Evolutionary conservation across 495 filamentous ascomycete species (phyloP).

Genomic region (Penicillium herquei): DNA sequence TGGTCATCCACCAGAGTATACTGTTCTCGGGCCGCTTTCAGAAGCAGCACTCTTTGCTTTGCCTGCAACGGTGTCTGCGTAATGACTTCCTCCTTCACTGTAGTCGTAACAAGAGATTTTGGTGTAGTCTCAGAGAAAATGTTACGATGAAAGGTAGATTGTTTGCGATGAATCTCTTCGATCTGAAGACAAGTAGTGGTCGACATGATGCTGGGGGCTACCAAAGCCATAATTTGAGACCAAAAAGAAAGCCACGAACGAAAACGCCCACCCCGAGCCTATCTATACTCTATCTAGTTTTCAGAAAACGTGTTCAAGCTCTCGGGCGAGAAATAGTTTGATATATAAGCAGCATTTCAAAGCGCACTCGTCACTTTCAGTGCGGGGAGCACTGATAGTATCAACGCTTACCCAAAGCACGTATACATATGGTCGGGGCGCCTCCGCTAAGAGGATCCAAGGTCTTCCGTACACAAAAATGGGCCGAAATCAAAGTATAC

Average conservation of each 20-base stretch:
- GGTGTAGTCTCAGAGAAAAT: slow-evolving; percentile 6
- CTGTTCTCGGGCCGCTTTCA: slow-evolving; percentile 36
- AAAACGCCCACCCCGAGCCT: neutral
- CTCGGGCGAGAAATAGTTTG: slow-evolving; percentile 24
- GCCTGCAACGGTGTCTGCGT: neutral
- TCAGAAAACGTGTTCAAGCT: slow-evolving; percentile 7
- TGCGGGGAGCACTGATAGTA: slow-evolving; percentile 18
- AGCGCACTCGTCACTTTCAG: slow-evolving; percentile 10
- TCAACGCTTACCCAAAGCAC: slow-evolving; percentile 19
- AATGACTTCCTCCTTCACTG: slow-evolving; percentile 5
- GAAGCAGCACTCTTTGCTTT: slow-evolving; percentile 34
- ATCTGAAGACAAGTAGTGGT: slow-evolving; percentile 29
- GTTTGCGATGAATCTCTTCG: slow-evolving; percentile 15
- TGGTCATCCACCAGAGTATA: slow-evolving; percentile 47
- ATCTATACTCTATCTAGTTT: slow-evolving; percentile 18
- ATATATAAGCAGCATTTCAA: slow-evolving; percentile 6
- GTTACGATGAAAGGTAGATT: slow-evolving; percentile 17
- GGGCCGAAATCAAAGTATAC: slow-evolving; percentile 1
- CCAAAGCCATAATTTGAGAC: slow-evolving; percentile 15
- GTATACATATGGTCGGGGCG: slow-evolving; percentile 7
- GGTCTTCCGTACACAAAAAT: neutral
- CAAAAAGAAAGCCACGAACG: neutral
- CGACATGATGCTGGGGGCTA: slow-evolving; percentile 24
- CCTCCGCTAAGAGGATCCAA: slow-evolving; percentile 15
- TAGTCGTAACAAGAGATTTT: neutral